Evolutionary conservation across 2,329 filamentous ascomycete species (phyloP), one percentile per base, ranked within the genome.

Genomic region (Davidsoniella virescens): DNA sequence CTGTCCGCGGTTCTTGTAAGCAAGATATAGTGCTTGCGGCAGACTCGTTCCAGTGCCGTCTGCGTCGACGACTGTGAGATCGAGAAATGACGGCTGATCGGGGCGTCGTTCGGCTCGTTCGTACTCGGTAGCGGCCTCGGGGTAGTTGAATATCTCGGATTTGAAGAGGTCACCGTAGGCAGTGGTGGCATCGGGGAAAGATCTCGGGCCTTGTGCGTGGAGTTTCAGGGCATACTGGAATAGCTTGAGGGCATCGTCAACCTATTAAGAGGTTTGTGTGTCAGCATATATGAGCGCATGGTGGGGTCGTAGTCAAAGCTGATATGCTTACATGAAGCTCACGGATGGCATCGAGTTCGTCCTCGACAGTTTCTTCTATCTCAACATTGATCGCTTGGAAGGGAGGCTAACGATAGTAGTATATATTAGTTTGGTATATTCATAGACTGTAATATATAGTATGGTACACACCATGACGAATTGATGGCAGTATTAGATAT

Each of bases 341-440:
- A 63, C 90, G 92, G 33, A 88, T 94, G 59, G 92, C 87, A 63
- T 98, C 92, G 60, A 94, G 71, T 65, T 95, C 88, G 59, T 94
- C 86, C 61, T 94, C 87, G 56, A 82, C 71, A 52, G 86, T 85
- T 60, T 93, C 86, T 66, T 95, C 92, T 8, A 86, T 84, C 65
- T 95, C 88, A 66, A 96, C 78, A 63, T 98, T 98, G 64, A 95
- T 80, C 49, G 90, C 86, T 59, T 82, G 79, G 68, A 93, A 96
- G 59, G 78, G 73, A 57, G 75, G 72, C 75, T 78, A 54, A 54
- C 3, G 25, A 5, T 40, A 38, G 23, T 9, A 40, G n/a, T 12
- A 23, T 12, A 39, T 23, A 25, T 39, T 14, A 9, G 26, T 17
- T 25, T 14, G 12, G 10, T 20, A 38, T 14, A 44, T 18, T 33